Percentiles rank a stretch among this genome's conserved stretches.
Evolutionary conservation across 768 basidiomycete genomes (phyloP).

Genomic region (Cubamyces sp.): DNA sequence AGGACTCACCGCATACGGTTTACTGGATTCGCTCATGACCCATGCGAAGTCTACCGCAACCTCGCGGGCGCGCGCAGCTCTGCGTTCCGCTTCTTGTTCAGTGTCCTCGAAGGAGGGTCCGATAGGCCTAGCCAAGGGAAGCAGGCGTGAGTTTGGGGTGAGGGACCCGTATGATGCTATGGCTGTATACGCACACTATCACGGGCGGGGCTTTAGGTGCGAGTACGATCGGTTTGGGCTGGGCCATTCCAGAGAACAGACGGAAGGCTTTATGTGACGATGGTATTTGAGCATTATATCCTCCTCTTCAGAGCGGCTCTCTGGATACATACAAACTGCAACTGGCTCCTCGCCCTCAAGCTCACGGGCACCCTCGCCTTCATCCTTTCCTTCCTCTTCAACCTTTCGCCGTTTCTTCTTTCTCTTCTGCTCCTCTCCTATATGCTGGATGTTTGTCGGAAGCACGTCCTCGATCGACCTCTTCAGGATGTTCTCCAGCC

Average conservation of each 20-base stretch:
- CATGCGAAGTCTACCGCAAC: slow-evolving; percentile 36
- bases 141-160: neutral
- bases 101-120: slow-evolving; percentile 38
- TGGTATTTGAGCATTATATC: too few relatives aligned
- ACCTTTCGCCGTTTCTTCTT: slow-evolving; percentile 19
- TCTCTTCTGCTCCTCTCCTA: neutral
- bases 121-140: slow-evolving; percentile 24
- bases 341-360: neutral
- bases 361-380: too few relatives aligned
- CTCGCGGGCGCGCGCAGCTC: slow-evolving; percentile 32
- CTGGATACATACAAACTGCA: slow-evolving; percentile 13
- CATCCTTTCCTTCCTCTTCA: neutral
- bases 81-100: slow-evolving; percentile 30
- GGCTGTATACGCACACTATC: slow-evolving; percentile 22
- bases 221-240: slow-evolving; percentile 28
- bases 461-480: slow-evolving; percentile 14
- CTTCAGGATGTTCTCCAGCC: slow-evolving; percentile 25
- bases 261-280: slow-evolving; percentile 27
- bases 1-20: slow-evolving; percentile 29
- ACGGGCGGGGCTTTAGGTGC: slow-evolving; percentile 27
- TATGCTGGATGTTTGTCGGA: neutral
- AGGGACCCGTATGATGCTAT: neutral
- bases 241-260: slow-evolving; percentile 26
- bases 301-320: too few relatives aligned
- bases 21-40: slow-evolving; percentile 31